Evolutionary conservation across 2,329 filamentous ascomycete species (phyloP).

Genomic region (Diplocarpon rosae): DNA sequence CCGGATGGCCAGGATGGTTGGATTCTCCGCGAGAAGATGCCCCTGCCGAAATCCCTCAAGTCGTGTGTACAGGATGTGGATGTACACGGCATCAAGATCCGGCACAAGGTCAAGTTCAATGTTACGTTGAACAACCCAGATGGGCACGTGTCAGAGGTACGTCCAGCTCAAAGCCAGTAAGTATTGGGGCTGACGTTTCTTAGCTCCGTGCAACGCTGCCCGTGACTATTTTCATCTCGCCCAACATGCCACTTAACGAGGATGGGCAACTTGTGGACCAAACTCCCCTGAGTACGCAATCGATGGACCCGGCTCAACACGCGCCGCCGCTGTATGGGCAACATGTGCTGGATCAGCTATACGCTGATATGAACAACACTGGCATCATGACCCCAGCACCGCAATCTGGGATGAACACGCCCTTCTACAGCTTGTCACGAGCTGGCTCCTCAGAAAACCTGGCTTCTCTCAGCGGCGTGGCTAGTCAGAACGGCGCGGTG

Average conservation of each 20-base stretch:
- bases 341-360: slow-evolving; percentile 81
- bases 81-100: slow-evolving; percentile 77
- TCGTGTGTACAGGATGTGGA: slow-evolving; percentile 85
- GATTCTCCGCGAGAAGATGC: slow-evolving; percentile 47
- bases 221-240: slow-evolving; percentile 89
- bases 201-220: slow-evolving; percentile 81
- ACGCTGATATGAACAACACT: slow-evolving; percentile 71
- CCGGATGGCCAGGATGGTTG: slow-evolving; percentile 58
- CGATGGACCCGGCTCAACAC: slow-evolving; percentile 42
- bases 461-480: slow-evolving; percentile 41
- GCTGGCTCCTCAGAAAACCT: slow-evolving; percentile 76
- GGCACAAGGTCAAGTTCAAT: slow-evolving; percentile 85
- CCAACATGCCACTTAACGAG: slow-evolving; percentile 80
- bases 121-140: slow-evolving; percentile 91
- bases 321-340: slow-evolving; percentile 91
- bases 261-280: slow-evolving; percentile 67
- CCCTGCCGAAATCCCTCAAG: slow-evolving; percentile 71
- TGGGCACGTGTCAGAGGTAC: slow-evolving; percentile 80
- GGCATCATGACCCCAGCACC: slow-evolving; percentile 71
- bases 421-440: slow-evolving; percentile 61
- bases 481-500: slow-evolving; percentile 32
- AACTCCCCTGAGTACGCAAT: slow-evolving; percentile 37
- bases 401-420: slow-evolving; percentile 67
- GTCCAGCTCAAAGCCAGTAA: slow-evolving; percentile 16
- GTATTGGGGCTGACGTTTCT: slow-evolving; percentile 10